Percentiles rank a stretch among this genome's conserved stretches.
Evolutionary conservation across 2,329 filamentous ascomycete genomes (phyloP).

Genomic region (Colletotrichum acutatum): DNA sequence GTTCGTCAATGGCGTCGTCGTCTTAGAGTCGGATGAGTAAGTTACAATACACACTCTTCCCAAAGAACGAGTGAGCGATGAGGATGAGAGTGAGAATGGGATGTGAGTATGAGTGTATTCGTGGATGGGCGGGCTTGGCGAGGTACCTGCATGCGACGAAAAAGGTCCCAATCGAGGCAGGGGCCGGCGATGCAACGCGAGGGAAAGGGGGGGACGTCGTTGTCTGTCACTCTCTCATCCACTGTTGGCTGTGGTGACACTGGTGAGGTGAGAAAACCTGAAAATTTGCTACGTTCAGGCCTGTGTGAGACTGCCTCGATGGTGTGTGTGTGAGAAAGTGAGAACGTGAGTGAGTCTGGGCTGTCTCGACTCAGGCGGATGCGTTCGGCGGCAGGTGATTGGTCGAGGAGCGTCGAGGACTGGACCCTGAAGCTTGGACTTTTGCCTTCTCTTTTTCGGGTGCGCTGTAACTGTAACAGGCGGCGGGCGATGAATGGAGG

Average conservation of each 20-base stretch:
- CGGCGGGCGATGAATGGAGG: slow-evolving; percentile 5
- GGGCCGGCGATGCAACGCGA: slow-evolving; percentile 10
- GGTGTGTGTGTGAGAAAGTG: no score
- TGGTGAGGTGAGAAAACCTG: neutral
- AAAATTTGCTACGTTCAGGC: neutral
- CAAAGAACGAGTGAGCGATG: neutral
- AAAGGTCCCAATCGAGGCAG: slow-evolving; percentile 4
- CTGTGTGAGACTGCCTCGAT: no score
- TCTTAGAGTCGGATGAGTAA: neutral
- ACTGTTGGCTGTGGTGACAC: neutral
- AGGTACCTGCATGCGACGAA: neutral
- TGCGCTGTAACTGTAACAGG: slow-evolving; percentile 5
- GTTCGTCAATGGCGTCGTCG: neutral
- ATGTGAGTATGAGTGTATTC: slow-evolving; percentile 8
- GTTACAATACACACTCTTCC: neutral
- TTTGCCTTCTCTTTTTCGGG: neutral
- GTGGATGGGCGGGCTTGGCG: neutral
- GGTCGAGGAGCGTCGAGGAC: slow-evolving; percentile 2
- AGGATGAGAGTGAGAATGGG: neutral
- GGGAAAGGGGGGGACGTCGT: slow-evolving; percentile 4
- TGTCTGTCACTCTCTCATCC: neutral
- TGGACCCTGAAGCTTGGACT: slow-evolving; percentile 32
- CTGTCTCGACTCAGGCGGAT: slow-evolving; percentile 15
- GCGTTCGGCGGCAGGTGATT: slow-evolving; percentile 10
- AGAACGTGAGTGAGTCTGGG: neutral